Base-by-base conservation (phyloP, 345 rosid genomes). In the Atalantia buxifolia region DNA sequence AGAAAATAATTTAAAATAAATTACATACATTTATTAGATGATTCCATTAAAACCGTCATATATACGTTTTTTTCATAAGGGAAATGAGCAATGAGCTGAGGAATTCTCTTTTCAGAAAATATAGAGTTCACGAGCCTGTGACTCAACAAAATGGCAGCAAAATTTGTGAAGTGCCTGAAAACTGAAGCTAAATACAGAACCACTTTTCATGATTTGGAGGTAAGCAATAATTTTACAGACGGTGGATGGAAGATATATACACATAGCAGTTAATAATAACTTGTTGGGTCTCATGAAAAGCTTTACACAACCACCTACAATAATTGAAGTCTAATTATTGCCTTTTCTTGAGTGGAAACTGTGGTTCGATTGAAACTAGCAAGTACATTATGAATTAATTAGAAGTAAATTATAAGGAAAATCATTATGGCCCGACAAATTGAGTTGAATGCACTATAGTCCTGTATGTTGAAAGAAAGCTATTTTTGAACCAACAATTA, bases 301-400 rank as follows among this genome's bases (percentile, higher is more conserved):
- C 36, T 61, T 14, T 60, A 36, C 16, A 19, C 36, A 40, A 27
- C 68, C 9, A 57, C 56, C 69, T 38, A 69, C 12, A 48, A 81
- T 71, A 48, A 80, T 66, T 77, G 74, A 36, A 66, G 40, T 59
- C 64, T 5, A 75, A 78, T 75, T 19, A 75, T 78, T 78, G 79
- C 56, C 77, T 57, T 67, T 35, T 35, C 67, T 72, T 72, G 22
- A n/a, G 19, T 13, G 42, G 56, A 56, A 56, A 10, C 55, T 56
- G 56, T 71, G 42, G 72, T 9, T 76, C 59, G 62, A 71, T 38
- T 63, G 55, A 50, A 62, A 78, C 63, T 2, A 63, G 21, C 57
- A 80, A 80, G 78, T 71, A 45, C 71, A 77, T 42, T 35, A 45
- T 40, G 61, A 9, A 30, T 31, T 33, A 38, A 57, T 50, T 14